Conservation (phyloP, 768 basidiomycete genomes). For the Amanita fuliginea region DNA sequence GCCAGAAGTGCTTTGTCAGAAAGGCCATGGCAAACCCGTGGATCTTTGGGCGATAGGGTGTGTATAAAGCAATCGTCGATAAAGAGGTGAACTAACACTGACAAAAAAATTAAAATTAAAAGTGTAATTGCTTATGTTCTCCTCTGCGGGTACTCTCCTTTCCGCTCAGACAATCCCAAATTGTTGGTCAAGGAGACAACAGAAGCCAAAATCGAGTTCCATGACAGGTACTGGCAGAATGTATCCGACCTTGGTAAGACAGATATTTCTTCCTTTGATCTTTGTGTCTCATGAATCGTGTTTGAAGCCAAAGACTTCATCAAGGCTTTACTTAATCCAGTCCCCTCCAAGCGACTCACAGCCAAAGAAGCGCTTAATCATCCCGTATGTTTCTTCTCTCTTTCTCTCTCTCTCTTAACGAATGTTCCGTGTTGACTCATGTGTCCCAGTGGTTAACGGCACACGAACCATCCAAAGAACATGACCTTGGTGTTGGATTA, state of each 20-base stretch:
- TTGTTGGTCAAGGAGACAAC: conserved; percentile 79
- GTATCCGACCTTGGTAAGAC: conserved; percentile 61
- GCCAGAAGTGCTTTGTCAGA: conserved; percentile 72
- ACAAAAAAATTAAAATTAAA: not conserved
- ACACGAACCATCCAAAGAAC: conserved; percentile 52
- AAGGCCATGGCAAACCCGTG: conserved; percentile 86
- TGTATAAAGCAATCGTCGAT: conserved; percentile 9
- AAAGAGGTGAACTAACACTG: not conserved
- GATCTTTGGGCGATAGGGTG: conserved; percentile 93
- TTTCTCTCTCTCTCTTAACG: not conserved
- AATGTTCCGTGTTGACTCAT: not conserved
- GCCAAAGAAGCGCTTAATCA: conserved; percentile 61
- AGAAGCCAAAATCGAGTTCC: conserved; percentile 78
- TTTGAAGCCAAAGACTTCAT: conserved; percentile 77
- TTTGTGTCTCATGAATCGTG: not conserved
- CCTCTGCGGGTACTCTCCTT: conserved; percentile 92
- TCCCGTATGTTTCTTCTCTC: not conserved
- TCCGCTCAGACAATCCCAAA: conserved; percentile 72
- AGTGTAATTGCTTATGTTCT: conserved; percentile 94
- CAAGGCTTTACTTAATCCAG: conserved; percentile 51
- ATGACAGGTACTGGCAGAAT: conserved; percentile 91
- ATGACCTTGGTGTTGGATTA: conserved; percentile 63
- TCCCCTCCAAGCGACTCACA: conserved; percentile 63
- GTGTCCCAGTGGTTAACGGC: conserved; percentile 24
- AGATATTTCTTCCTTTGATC: not conserved